Base-by-base conservation (phyloP, 75 land plant species). In the Pinus taeda region DNA sequence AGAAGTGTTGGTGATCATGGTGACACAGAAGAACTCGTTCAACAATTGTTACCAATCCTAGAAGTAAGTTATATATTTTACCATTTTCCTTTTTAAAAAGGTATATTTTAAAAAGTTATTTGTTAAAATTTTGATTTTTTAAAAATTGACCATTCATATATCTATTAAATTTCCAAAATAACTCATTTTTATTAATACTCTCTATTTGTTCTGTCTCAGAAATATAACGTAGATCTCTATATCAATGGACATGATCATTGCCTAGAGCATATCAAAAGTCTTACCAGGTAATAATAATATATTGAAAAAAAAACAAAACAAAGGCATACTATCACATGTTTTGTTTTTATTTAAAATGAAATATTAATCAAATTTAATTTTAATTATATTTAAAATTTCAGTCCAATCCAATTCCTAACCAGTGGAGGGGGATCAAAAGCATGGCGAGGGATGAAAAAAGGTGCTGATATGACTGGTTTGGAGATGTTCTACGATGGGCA, bases 211-310 rank as follows among this genome's bases (percentile, higher is more conserved):
- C 3, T 33, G 1, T 1, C 1, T 33, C 6, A 42, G 45, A 6
- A 42, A 42, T 42, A 42, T 6, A 42, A 42, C 6, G 97, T 96
- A 6, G 94, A 94, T 77, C 70, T 88, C 3, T 97, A 97, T 83
- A 82, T 97, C 17, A 97, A 97, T 72, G 98, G 99, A 3, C 99
- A 97, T 77, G 99, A 97, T 66, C 99, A 97, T 82, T 95, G 98
- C 77, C 87, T 97, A 42, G 89, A 94, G 57, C 90, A 89, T 73
- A 97, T 97, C 21, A 90, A 85, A 59, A 90, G 88, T 66, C 57
- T 24, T 1, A 79, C 85, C 75, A 91, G 97, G 99, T 96, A 78
- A 45, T 6, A 26, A 26, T 26, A 26, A 26, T 26, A 26, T 26
- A 0, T 26, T 26, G 26, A 26, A 26, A 26, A 26, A 26, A 26